A percentile compares a stretch with the other conserved stretches of the same genome.
phyloP scores from a whole-genome alignment of 2,329 filamentous ascomycete genomes.

The Talaromyces amestolkiae region DNA sequence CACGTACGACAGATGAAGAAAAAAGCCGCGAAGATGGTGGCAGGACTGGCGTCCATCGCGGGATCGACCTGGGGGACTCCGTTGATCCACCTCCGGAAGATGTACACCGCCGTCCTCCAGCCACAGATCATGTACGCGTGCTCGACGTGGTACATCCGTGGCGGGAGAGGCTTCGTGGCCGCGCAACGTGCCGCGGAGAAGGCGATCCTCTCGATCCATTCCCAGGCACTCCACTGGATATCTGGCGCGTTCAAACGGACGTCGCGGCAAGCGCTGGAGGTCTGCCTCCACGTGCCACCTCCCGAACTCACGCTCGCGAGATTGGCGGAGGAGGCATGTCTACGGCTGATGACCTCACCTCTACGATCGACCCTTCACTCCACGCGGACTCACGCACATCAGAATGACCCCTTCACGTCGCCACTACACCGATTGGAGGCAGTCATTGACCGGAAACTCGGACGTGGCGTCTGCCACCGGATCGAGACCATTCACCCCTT shows the following conservation, averaged over 20 bases:
- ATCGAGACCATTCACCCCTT: neutral
- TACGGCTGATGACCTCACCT: conserved; percentile 22
- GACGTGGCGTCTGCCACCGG: neutral
- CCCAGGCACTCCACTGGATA: conserved; percentile 28
- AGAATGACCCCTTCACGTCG: neutral
- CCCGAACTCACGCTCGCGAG: conserved; percentile 24
- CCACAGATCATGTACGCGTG: conserved; percentile 29
- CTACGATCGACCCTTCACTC: neutral
- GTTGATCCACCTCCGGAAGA: neutral
- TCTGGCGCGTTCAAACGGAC: conserved; percentile 29
- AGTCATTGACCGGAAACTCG: neutral
- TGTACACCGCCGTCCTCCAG: conserved; percentile 29
- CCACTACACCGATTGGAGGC: neutral
- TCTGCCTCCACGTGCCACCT: conserved; percentile 28
- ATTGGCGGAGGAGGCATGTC: conserved; percentile 25
- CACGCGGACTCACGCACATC: neutral
- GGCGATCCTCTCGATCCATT: conserved; percentile 22
- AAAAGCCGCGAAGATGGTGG: neutral
- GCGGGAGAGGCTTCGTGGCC: neutral
- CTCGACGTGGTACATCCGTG: conserved; percentile 26
- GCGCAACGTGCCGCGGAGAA: neutral
- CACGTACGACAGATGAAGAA: conserved; percentile 4
- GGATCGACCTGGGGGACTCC: neutral
- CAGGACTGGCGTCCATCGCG: neutral
- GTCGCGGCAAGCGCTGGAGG: conserved; percentile 23